phyloP scores from a whole-genome alignment of 202 grass and related monocot genomes.

The Digitaria exilis region DNA sequence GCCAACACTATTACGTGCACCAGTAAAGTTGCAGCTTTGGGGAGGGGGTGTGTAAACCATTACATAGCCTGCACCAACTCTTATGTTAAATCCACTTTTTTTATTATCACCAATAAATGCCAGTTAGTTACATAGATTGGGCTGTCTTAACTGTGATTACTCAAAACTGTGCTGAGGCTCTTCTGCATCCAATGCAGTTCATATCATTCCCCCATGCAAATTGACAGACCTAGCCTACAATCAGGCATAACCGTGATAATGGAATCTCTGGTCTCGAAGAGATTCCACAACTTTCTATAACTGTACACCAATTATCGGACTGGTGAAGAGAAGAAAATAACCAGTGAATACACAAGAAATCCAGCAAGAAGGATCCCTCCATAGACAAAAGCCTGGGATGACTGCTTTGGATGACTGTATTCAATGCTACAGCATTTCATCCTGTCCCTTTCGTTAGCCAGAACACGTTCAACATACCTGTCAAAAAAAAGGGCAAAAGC shows the following conservation, averaged over 20 bases:
- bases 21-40: not conserved
- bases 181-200: conserved; percentile 9
- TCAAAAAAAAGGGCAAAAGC: conserved; percentile 8
- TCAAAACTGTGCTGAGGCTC: conserved; percentile 37
- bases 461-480: conserved; percentile 81
- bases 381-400: conserved; percentile 93
- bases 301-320: conserved; percentile 54
- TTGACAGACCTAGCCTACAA: conserved; percentile 1
- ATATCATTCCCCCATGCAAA: conserved; percentile 15
- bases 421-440: conserved; percentile 93
- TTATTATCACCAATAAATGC: not conserved
- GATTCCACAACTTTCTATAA: conserved; percentile 11
- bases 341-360: conserved; percentile 94
- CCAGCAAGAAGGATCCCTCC: conserved; percentile 94
- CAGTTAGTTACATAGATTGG: conserved; percentile 2
- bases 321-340: conserved; percentile 98
- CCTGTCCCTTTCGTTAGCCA: conserved; percentile 72
- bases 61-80: not conserved
- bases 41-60: not conserved
- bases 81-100: not conserved
- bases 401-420: conserved; percentile 73
- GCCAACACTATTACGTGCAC: not conserved
- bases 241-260: not conserved
- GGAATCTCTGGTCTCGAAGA: not conserved
- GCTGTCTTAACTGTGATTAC: not conserved